Conservation (phyloP, 208 protist species). For the Crithidia thermophila region DNA sequence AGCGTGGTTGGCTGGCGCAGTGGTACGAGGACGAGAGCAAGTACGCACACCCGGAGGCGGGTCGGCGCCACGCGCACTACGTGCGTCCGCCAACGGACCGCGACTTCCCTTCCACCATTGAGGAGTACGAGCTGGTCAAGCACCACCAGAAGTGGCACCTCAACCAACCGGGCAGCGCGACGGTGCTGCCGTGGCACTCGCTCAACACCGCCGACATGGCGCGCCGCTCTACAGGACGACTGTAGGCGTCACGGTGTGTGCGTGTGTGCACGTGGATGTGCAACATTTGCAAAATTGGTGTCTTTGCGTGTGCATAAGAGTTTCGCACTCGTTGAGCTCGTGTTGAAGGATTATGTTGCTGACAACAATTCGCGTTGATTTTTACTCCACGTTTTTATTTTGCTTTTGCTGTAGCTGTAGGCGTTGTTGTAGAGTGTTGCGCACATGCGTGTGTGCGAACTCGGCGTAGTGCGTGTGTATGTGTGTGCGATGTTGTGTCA, state of each 20-base stretch:
- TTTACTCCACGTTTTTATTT: background rate
- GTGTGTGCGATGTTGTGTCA: too few relatives aligned
- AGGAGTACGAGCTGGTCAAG: slow-evolving; percentile 91
- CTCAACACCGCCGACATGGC: slow-evolving; percentile 77
- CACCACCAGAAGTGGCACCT: slow-evolving; percentile 94
- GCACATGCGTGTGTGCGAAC: too few relatives aligned
- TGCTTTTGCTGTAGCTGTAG: background rate
- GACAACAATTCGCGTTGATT: too few relatives aligned
- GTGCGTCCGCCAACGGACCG: slow-evolving; percentile 71
- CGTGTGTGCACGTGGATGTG: too few relatives aligned
- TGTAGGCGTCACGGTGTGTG: too few relatives aligned
- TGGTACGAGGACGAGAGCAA: slow-evolving; percentile 92
- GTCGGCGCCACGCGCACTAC: slow-evolving; percentile 82
- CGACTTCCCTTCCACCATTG: slow-evolving; percentile 86
- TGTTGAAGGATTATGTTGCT: too few relatives aligned
- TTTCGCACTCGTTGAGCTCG: too few relatives aligned
- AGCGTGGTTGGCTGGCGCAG: slow-evolving; percentile 84
- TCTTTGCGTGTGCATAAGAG: background rate
- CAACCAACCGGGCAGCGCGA: slow-evolving; percentile 85
- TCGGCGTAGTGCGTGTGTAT: too few relatives aligned
- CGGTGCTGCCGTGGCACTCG: slow-evolving; percentile 86
- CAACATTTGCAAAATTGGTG: background rate
- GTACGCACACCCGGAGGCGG: slow-evolving; percentile 85
- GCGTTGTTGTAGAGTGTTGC: too few relatives aligned
- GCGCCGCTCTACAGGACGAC: slow-evolving; percentile 38